Evolutionary conservation across 768 basidiomycete genomes (phyloP).

Genomic region (Auriscalpium microsporum): DNA sequence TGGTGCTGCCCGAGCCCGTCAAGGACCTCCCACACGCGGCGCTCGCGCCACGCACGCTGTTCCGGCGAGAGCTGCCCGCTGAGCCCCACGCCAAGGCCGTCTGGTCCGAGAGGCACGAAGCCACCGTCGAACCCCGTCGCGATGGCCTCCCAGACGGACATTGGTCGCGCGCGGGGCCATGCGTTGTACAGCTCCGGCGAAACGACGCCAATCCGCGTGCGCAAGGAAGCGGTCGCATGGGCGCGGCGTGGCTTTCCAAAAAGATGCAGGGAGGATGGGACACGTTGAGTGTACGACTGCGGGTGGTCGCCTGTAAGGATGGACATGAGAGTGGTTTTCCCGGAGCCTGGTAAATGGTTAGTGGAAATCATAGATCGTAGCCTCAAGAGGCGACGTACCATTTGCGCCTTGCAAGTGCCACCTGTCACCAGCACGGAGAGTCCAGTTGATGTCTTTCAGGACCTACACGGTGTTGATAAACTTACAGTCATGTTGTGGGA

Average conservation of each 20-base stretch:
- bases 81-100: conserved; percentile 39
- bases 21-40: conserved; percentile 50
- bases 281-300: conserved; percentile 74
- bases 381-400: conserved; percentile 35
- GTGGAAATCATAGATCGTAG: background rate
- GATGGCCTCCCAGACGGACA: conserved; percentile 72
- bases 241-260: conserved; percentile 54
- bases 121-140: conserved; percentile 87
- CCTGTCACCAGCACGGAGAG: conserved; percentile 68
- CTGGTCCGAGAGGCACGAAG: conserved; percentile 46
- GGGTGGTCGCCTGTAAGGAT: conserved; percentile 92
- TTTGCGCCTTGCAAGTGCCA: conserved; percentile 91
- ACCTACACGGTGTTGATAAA: conserved; percentile 37
- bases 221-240: conserved; percentile 62
- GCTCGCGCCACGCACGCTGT: conserved; percentile 31
- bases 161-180: conserved; percentile 66
- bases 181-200: conserved; percentile 89
- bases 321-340: conserved; percentile 90
- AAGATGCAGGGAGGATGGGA: conserved; percentile 39
- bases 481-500: background rate
- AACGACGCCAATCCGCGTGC: conserved; percentile 64
- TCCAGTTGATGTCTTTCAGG: conserved; percentile 73
- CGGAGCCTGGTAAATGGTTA: conserved; percentile 57
- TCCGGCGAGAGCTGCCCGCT: conserved; percentile 31
- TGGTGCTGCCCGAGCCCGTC: conserved; percentile 50